Percentiles rank a stretch among this genome's conserved stretches.
Evolutionary conservation across 306 rosid genomes (phyloP).

Genomic region (Trifolium pratense): DNA sequence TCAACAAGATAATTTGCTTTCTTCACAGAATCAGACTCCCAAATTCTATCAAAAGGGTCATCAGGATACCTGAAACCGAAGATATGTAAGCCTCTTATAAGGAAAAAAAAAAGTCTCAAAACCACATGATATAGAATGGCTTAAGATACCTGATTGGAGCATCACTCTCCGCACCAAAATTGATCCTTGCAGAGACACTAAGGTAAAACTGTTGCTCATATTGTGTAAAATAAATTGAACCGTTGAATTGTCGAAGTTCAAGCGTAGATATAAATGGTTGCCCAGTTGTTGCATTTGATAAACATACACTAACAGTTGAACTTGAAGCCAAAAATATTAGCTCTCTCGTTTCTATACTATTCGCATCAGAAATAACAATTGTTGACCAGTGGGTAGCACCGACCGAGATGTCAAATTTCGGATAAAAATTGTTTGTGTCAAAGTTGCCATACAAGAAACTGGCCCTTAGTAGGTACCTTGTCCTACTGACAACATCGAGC

Average conservation of each 20-base stretch:
- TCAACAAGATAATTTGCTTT: conserved; percentile 95
- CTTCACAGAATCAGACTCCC: conserved; percentile 90
- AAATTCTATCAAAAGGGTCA: conserved; percentile 92
- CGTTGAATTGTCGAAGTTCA: conserved; percentile 95
- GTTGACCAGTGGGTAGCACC: conserved; percentile 95
- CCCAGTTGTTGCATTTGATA: conserved; percentile 97
- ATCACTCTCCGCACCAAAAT: conserved; percentile 89
- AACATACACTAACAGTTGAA: conserved; percentile 75
- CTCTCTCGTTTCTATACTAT: conserved; percentile 65
- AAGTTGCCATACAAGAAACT: conserved; percentile 92
- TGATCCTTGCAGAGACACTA: conserved; percentile 94
- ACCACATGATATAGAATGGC: conserved; percentile 26
- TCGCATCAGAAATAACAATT: conserved; percentile 88
- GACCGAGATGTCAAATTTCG: conserved; percentile 85
- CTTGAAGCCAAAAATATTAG: conserved; percentile 84
- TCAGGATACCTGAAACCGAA: conserved; percentile 82
- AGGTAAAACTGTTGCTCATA: conserved; percentile 79
- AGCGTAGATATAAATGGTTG: conserved; percentile 93
- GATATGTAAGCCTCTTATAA: conserved; percentile 6
- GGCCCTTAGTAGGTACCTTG: conserved; percentile 84
- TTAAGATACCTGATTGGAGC: conserved; percentile 69
- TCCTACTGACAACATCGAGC: conserved; percentile 76
- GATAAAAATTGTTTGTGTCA: conserved; percentile 84
- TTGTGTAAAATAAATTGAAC: conserved; percentile 71
- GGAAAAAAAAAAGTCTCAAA: conserved; percentile 19